Base-by-base conservation (phyloP, 2,329 filamentous ascomycete genomes). In the Penicillium sp. region DNA sequence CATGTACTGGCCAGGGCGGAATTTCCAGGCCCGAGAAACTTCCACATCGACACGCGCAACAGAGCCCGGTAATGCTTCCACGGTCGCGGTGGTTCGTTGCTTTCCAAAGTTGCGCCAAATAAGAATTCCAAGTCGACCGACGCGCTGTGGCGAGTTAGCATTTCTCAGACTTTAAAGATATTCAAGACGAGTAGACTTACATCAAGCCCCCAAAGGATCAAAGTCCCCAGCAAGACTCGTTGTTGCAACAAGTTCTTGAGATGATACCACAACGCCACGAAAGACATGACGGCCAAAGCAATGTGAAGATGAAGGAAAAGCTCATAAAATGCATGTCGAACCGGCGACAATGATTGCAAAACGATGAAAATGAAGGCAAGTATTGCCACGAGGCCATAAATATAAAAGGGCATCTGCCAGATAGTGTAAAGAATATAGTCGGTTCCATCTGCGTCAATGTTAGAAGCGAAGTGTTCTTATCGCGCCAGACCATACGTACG, bases 11-110 rank as follows among this genome's bases (percentile, higher is more conserved):
- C 85, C 47, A 75, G 85, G 66, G 7, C 67, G 70, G 63, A 76
- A 75, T 7, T 59, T 70, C 73, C 73, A 76, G 4, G 72, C 63
- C 6, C 75, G 65, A 6, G 74, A 69, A 24, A 75, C 66, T 4
- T 70, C 67, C 2, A 77, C 68, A 19, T 73, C 72, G 5, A 76
- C 82, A 30, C 85, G 81, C 57, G 83, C 84, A 15, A 86, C 84
- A 65, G 85, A 82, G 19, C 81, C 81, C 2, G 84, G 82, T 47
- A 88, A 77, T 53, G 84, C 83, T 68, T 87, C 84, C 24, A 87
- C 79, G 1, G 78, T 81, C 45, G 86, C 81, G 44, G 76, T 80
- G 6, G 84, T 85, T 51, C 78, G 71, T 26, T 79, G 78, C 35
- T 75, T 75, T 62, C 79, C 78, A 17, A 80, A 73, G 67, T 86